phyloP scores from a whole-genome alignment of 768 basidiomycete genomes.

The Suillus subalutaceus region DNA sequence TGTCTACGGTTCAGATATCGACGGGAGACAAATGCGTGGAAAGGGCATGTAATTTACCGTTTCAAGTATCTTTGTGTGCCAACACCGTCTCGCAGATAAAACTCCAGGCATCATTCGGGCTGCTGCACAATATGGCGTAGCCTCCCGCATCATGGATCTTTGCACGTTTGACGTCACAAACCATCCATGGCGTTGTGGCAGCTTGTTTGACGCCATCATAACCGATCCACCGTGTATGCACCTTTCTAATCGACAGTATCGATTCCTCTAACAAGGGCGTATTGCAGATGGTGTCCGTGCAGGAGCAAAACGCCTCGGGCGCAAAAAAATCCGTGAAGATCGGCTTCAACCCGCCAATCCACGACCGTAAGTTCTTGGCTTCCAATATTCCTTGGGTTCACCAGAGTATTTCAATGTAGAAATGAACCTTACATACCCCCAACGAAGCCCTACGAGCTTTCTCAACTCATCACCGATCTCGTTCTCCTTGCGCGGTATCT shows the following conservation, averaged over 20 bases:
- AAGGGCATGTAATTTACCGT: constrained; percentile 55
- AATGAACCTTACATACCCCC: constrained; percentile 84
- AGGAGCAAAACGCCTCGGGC: constrained; percentile 80
- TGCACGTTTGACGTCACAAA: constrained; percentile 92
- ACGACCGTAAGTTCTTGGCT: constrained; percentile 46
- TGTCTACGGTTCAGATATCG: constrained; percentile 93
- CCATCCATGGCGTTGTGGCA: constrained; percentile 88
- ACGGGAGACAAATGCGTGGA: constrained; percentile 96
- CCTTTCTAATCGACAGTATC: neutral
- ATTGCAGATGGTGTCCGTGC: constrained; percentile 87
- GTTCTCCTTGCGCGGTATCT: constrained; percentile 81
- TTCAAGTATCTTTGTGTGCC: constrained; percentile 3
- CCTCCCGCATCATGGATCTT: constrained; percentile 75
- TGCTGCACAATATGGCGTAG: constrained; percentile 82
- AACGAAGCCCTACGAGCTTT: constrained; percentile 90
- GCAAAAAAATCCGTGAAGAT: constrained; percentile 50
- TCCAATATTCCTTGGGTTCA: neutral
- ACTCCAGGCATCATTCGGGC: constrained; percentile 77
- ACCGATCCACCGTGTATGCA: constrained; percentile 91
- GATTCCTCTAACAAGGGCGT: constrained; percentile 8
- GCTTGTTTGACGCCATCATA: constrained; percentile 90
- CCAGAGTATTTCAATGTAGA: constrained; percentile 29
- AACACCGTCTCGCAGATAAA: constrained; percentile 29
- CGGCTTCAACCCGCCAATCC: constrained; percentile 34
- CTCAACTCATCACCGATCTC: constrained; percentile 79